These are phyloP conservation scores for Polytrichum commune DNA, from an alignment of 225 moss, liverwort and hornwort species.

Conservation along the genomic window DNA sequence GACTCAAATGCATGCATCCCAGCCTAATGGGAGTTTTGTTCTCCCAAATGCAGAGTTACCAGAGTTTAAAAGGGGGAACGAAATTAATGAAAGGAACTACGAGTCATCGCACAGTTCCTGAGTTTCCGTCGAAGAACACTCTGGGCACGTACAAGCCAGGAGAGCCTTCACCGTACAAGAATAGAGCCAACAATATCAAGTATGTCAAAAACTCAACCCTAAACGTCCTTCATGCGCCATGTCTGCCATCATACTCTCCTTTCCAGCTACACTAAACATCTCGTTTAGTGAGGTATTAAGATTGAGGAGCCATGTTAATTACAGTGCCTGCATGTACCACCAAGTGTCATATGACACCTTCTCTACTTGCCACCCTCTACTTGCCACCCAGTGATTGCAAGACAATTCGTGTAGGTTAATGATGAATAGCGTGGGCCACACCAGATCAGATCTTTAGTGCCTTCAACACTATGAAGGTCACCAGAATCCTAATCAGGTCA, in stretches of 20 bases:
- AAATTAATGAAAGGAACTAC: slow-evolving; percentile 56
- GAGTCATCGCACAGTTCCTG: slow-evolving; percentile 34
- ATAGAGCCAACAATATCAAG: slow-evolving; percentile 50
- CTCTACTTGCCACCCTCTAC: no score
- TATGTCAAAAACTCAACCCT: slow-evolving; percentile 17
- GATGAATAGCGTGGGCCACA: background rate
- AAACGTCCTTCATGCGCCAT: background rate
- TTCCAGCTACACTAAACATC: background rate
- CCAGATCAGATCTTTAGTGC: no score
- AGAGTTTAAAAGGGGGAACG: slow-evolving; percentile 28
- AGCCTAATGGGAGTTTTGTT: background rate
- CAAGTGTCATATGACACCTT: no score
- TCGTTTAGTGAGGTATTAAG: background rate
- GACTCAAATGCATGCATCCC: background rate
- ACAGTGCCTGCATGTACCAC: no score
- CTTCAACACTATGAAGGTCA: no score
- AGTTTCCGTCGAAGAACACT: slow-evolving; percentile 40
- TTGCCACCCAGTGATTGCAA: background rate
- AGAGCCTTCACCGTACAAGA: slow-evolving; percentile 44
- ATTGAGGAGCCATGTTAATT: background rate
- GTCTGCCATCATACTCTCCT: background rate
- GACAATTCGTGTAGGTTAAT: background rate
- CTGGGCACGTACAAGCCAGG: slow-evolving; percentile 41
- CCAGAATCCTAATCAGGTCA: no score
- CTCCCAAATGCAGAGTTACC: slow-evolving; percentile 9